phyloP scores from a whole-genome alignment of 371 early-diverging fungal genomes.

The Zychaea mexicana region DNA sequence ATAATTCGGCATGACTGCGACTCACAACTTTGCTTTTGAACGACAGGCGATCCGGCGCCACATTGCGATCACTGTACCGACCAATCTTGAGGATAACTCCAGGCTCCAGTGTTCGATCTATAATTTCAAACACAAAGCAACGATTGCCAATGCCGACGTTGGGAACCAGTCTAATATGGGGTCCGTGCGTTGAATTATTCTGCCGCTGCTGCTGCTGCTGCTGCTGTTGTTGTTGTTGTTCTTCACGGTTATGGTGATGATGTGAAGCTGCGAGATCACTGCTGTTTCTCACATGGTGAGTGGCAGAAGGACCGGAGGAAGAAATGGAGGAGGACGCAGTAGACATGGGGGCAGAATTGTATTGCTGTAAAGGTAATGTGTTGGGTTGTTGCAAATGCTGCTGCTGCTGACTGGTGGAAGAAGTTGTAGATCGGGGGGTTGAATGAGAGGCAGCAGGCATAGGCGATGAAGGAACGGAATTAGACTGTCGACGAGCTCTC shows the following conservation, averaged over 20 bases:
- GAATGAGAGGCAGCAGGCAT: neutral
- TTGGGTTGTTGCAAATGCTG: neutral
- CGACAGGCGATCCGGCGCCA: constrained; percentile 66
- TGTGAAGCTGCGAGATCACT: too few relatives aligned
- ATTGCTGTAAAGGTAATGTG: neutral
- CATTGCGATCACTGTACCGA: constrained; percentile 77
- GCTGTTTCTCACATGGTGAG: too few relatives aligned
- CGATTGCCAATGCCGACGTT: constrained; percentile 68
- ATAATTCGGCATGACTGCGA: constrained; percentile 92
- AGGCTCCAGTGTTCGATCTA: constrained; percentile 76
- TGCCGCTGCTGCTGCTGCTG: neutral
- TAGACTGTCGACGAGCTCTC: constrained; percentile 28
- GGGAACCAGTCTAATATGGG: constrained; percentile 75
- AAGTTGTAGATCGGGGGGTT: neutral
- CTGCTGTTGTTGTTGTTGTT: neutral
- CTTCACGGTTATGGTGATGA: neutral
- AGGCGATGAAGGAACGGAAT: constrained; percentile 19
- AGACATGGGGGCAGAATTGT: neutral
- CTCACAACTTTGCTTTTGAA: constrained; percentile 95
- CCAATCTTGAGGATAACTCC: constrained; percentile 74
- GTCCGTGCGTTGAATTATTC: constrained; percentile 17
- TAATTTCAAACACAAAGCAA: constrained; percentile 81
- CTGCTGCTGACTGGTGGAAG: constrained; percentile 1
- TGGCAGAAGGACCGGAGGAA: constrained; percentile 12
- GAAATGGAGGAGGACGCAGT: constrained; percentile 13